Evolutionary conservation across 768 basidiomycete species (phyloP), one percentile per base, ranked within the genome.

Genomic region (Xerocomellus amylosporus): DNA sequence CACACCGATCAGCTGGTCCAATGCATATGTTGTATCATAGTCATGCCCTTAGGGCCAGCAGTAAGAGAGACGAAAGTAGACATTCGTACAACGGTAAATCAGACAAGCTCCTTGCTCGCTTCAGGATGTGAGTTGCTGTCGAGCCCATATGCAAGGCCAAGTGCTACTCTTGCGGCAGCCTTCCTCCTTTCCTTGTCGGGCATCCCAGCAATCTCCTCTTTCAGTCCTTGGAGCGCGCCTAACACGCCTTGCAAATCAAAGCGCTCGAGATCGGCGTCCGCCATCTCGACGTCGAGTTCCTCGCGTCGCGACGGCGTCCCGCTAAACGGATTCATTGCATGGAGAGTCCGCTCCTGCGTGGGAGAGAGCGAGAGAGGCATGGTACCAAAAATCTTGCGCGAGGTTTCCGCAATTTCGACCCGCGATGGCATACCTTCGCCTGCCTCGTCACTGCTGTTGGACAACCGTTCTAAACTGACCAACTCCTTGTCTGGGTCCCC

Each of bases 81-180:
- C 28, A 46, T 37, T 19, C 15, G 4, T 28, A 22, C 31, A 14
- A 10, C 4, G 26, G 24, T 31, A 42, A 30, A 40, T 66, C 46
- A 64, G 15, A 40, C 52, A 42, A 36, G 36, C 19, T 54, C 52
- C 31, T 57, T 41, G 19, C 14, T 39, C 34, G 22, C 52, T 37
- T 43, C 53, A 5, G 57, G 34, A 49, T 54, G 36, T 33, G 37
- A 20, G 33, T 57, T 20, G 22, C 46, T 20, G 40, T 54, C 54
- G 4, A 90, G 70, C 3, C 87, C 88, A 68, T 88, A 86, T 7
- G 85, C 87, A 47, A 91, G 69, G 1, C 86, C 86, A 0, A 91
- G 73, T 22, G 89, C 87, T 20, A 88, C 86, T 43, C 75, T 74
- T 8, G 89, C 89, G 0, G 89, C 89, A 24, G 87, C 84, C 61